Conservation (phyloP, 345 rosid species). For the Toxicodendron radicans region DNA sequence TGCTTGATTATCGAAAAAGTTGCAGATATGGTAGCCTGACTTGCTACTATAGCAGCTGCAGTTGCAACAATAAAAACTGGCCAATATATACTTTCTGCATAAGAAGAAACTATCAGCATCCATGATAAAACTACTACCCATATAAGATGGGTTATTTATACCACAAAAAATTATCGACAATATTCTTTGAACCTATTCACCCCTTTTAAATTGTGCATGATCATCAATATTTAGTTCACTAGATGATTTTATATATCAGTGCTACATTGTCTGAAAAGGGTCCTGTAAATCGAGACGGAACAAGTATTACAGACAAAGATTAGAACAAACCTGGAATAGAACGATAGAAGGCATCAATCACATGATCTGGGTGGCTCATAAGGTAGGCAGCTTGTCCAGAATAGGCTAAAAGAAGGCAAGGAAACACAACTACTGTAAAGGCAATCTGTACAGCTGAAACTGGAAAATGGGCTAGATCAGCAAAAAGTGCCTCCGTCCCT, state of each 20-base stretch:
- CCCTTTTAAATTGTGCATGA: background rate
- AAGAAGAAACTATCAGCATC: constrained; percentile 24
- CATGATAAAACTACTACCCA: background rate
- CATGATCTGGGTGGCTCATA: constrained; percentile 52
- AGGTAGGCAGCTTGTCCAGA: constrained; percentile 99
- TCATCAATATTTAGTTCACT: background rate
- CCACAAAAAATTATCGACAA: background rate
- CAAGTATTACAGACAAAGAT: background rate
- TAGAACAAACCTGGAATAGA: constrained; percentile 74
- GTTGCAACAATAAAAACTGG: constrained; percentile 68
- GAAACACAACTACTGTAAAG: constrained; percentile 83
- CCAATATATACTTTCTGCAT: constrained; percentile 66
- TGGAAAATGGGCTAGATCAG: constrained; percentile 90
- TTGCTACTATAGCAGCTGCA: constrained; percentile 73
- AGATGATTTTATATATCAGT: background rate
- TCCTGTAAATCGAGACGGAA: background rate
- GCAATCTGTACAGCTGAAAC: constrained; percentile 84
- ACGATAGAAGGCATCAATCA: constrained; percentile 68
- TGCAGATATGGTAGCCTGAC: constrained; percentile 83
- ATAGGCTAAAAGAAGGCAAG: constrained; percentile 93
- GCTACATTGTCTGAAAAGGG: background rate
- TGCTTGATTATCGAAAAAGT: constrained; percentile 78
- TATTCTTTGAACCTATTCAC: background rate
- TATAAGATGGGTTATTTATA: background rate
- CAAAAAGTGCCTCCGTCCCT: constrained; percentile 97